Base-by-base conservation (phyloP, 257 asterid genomes). In the Solanum bulbocastanum region DNA sequence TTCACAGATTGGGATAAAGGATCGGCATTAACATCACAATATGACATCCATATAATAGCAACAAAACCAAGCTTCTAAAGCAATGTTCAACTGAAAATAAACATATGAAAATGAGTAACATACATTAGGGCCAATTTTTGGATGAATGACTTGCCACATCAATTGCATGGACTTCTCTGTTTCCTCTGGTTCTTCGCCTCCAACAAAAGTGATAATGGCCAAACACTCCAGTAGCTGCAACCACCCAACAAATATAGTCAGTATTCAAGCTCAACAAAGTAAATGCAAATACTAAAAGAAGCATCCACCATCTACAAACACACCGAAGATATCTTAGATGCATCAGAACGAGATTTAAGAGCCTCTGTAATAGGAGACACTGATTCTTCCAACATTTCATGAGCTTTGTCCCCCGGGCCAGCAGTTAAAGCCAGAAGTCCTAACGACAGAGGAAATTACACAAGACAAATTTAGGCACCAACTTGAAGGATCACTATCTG, bases 61-160 rank as follows among this genome's bases (percentile, higher is more conserved):
- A 40, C 37, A 78, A 76, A 40, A 78, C 84, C 62, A 78, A 76
- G 83, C 60, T 13, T 76, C 58, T 76, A 75, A 75, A 23, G 32
- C 10, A 9, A 1, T 75, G 33, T 3, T 22, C 83, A 23, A 40
- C 83, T 23, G 33, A 75, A 37, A 75, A 75, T 37, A 75, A 75
- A 37, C 83, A 73, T 18, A 33, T 37, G 37, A 84, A 40, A 39
- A 16, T 76, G 10, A 44, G 83, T 62, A 25, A 86, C 99, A 65
- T 94, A 97, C 99, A 91, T 95, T 97, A 62, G 98, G 90, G 79
- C 99, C 98, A 93, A 93, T 86, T 93, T 97, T 97, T 6, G 98
- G 98, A 89, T 94, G 97, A 90, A 95, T 96, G 91, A 95, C 91
- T 90, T 94, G 99, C 99, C 99, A 97, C 97, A 95, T 91, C 85